Percentiles rank a stretch among this genome's conserved stretches.
These are phyloP conservation scores for Juncus inflexus DNA, from an alignment of 176 grass and related monocot genomes.

Conservation along the genomic window DNA sequence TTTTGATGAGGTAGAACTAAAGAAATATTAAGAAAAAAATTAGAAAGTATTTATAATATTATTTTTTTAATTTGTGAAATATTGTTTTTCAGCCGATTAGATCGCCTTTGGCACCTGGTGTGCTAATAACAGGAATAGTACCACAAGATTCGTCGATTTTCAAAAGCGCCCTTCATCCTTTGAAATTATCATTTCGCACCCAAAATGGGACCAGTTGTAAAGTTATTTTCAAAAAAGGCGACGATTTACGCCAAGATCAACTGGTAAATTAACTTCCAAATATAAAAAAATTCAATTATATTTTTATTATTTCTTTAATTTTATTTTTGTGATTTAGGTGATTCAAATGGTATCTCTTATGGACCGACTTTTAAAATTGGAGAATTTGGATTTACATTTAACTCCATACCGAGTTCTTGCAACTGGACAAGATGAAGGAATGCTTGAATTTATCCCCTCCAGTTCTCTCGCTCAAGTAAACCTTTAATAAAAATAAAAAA, in stretches of 20 bases:
- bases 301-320: slow-evolving; percentile 7
- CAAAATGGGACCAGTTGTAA: slow-evolving; percentile 62
- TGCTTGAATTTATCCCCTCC: slow-evolving; percentile 93
- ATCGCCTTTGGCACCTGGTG: slow-evolving; percentile 60
- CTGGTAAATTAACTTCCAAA: slow-evolving; percentile 43
- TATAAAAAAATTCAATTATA: background rate
- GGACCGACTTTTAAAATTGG: slow-evolving; percentile 97
- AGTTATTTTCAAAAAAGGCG: slow-evolving; percentile 91
- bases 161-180: slow-evolving; percentile 73
- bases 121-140: slow-evolving; percentile 65
- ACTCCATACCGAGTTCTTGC: slow-evolving; percentile 96
- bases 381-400: slow-evolving; percentile 96
- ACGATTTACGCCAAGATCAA: slow-evolving; percentile 95
- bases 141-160: slow-evolving; percentile 88
- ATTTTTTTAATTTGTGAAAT: too few relatives aligned
- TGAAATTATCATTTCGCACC: slow-evolving; percentile 78
- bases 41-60: background rate
- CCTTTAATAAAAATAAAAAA: slow-evolving; percentile 8
- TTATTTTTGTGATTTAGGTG: slow-evolving; percentile 42
- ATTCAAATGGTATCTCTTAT: slow-evolving; percentile 98
- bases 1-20: slow-evolving; percentile 59
- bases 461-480: slow-evolving; percentile 92
- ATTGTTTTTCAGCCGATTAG: slow-evolving; percentile 76
- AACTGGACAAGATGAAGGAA: slow-evolving; percentile 96
- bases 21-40: background rate